A percentile compares a stretch with the other conserved stretches of the same genome.
Evolutionary conservation across 306 rosid genomes (phyloP).

Genomic region (Psophocarpus tetragonolobus): DNA sequence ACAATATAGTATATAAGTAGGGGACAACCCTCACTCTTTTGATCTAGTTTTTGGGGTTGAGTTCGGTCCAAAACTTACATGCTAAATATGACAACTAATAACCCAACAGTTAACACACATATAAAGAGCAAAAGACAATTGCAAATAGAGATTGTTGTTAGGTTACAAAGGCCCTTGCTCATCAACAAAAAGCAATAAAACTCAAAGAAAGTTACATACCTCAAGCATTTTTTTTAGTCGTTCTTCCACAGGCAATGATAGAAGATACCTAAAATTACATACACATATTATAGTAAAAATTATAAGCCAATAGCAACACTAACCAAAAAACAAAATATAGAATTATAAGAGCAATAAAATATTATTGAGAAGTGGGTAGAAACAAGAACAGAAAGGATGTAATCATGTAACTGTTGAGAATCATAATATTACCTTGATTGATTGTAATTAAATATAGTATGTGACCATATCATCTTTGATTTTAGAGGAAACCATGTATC

Average conservation of each 20-base stretch:
- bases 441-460: no score
- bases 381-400: constrained; percentile 2
- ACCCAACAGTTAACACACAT: not conserved
- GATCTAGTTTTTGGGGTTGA: no score
- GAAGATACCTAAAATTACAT: constrained; percentile 62
- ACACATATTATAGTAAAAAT: constrained; percentile 8
- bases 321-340: constrained; percentile 16
- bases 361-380: not conserved
- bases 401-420: not conserved
- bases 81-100: constrained; percentile 3
- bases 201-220: constrained; percentile 62
- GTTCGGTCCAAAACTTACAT: no score
- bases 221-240: constrained; percentile 75
- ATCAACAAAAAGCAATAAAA: constrained; percentile 23
- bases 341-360: constrained; percentile 2
- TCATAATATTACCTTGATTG: no score
- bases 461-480: no score
- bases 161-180: constrained; percentile 11
- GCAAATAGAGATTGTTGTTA: constrained; percentile 9
- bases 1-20: no score
- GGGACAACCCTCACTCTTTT: no score
- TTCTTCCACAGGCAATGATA: constrained; percentile 68
- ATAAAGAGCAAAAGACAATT: not conserved
- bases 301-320: not conserved
- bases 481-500: no score